Evolutionary conservation across 352 stramenopile species (phyloP).

Genomic region (Thalassiosira hispida): DNA sequence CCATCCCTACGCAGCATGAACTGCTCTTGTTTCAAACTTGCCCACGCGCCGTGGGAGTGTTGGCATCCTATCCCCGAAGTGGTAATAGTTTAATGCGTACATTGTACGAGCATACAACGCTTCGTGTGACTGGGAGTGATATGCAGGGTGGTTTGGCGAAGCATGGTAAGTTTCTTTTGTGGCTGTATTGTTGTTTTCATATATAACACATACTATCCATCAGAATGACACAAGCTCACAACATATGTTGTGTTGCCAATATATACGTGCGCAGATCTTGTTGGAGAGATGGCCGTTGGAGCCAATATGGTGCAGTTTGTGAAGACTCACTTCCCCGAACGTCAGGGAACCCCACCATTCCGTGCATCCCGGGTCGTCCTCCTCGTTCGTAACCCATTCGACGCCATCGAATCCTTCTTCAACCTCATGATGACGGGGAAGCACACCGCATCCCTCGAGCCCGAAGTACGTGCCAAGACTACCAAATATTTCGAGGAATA

Average conservation of each 20-base stretch:
- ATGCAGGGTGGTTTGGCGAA: conserved; percentile 80
- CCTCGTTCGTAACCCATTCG: conserved; percentile 93
- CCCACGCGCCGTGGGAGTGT: conserved; percentile 61
- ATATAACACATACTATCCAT: background rate
- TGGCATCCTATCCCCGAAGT: conserved; percentile 96
- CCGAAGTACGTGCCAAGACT: conserved; percentile 64
- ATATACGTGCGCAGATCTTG: conserved; percentile 62
- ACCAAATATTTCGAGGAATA: conserved; percentile 64
- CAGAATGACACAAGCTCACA: no score
- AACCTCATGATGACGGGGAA: conserved; percentile 90
- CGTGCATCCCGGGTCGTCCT: conserved; percentile 73
- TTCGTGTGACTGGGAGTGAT: conserved; percentile 96
- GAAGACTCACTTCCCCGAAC: conserved; percentile 98
- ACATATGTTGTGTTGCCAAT: background rate
- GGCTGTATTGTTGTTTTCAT: background rate
- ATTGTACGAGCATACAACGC: conserved; percentile 94
- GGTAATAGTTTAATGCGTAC: conserved; percentile 97
- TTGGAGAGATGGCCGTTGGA: conserved; percentile 87
- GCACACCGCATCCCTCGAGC: conserved; percentile 67
- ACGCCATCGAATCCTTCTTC: conserved; percentile 99
- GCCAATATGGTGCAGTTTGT: conserved; percentile 95
- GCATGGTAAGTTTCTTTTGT: conserved; percentile 24
- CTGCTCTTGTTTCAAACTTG: conserved; percentile 46
- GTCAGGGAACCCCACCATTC: conserved; percentile 86
- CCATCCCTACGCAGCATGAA: conserved; percentile 50